phyloP scores from a whole-genome alignment of 805 yeast genomes.

The Wickerhamiella nectarea region DNA sequence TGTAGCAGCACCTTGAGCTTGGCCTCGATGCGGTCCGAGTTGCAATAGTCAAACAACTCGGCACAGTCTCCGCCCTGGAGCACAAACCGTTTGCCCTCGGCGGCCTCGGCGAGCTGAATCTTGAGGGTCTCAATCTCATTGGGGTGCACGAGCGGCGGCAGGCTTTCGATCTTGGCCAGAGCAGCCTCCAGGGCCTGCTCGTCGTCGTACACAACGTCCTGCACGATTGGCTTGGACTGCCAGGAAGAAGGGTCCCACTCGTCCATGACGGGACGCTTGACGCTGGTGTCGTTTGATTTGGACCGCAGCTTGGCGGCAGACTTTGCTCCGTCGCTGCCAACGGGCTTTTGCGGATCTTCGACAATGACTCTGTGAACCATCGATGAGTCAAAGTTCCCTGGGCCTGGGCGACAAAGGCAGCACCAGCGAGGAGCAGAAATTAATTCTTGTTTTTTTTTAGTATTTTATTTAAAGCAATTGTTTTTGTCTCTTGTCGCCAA shows the following conservation, averaged over 20 bases:
- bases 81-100: slow-evolving; percentile 32
- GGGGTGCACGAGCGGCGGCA: slow-evolving; percentile 32
- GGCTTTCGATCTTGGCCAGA: slow-evolving; percentile 29
- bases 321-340: slow-evolving; percentile 27
- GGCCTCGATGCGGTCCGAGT: slow-evolving; percentile 28
- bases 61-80: slow-evolving; percentile 36
- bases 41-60: slow-evolving; percentile 33
- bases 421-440: not conserved
- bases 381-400: slow-evolving; percentile 1
- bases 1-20: slow-evolving; percentile 31
- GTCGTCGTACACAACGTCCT: slow-evolving; percentile 32
- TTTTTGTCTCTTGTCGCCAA: too few species aligned
- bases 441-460: too few species aligned
- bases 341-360: slow-evolving; percentile 25
- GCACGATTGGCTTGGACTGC: slow-evolving; percentile 32
- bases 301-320: slow-evolving; percentile 30
- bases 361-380: slow-evolving; percentile 4
- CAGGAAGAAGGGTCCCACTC: slow-evolving; percentile 31
- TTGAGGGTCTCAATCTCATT: slow-evolving; percentile 27
- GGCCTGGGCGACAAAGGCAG: not conserved
- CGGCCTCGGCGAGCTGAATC: slow-evolving; percentile 28
- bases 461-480: too few species aligned
- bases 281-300: slow-evolving; percentile 20
- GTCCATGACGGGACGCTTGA: slow-evolving; percentile 11
- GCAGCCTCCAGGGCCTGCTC: slow-evolving; percentile 28